Percentiles rank a stretch among this genome's conserved stretches.
Conservation (phyloP, 2,329 filamentous ascomycete species). For the Aspergillus sp. region DNA sequence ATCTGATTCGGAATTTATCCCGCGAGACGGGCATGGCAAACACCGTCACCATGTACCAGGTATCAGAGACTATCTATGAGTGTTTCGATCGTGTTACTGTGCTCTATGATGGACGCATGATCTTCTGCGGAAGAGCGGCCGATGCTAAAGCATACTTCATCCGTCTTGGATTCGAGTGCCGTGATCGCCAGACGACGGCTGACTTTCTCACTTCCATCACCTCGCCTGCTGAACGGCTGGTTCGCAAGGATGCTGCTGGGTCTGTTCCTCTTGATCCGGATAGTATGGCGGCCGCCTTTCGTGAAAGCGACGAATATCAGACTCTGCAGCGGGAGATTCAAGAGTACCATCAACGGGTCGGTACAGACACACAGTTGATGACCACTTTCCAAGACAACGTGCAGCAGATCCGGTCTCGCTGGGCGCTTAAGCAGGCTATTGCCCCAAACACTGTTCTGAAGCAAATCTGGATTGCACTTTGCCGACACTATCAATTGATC, state of each 20-base stretch:
- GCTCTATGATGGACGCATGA: neutral
- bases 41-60: neutral
- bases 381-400: neutral
- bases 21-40: neutral
- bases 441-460: neutral
- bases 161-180: conserved; percentile 3
- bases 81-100: neutral
- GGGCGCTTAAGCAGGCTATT: neutral
- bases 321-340: neutral
- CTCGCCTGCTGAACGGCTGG: neutral
- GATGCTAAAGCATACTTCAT: conserved; percentile 3
- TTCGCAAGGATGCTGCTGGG: neutral
- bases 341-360: neutral
- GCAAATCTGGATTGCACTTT: neutral
- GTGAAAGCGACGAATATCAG: neutral
- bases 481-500: neutral
- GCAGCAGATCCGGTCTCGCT: neutral
- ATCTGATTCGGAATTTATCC: neutral
- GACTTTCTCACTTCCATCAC: conserved; percentile 3
- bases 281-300: neutral
- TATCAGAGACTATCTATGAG: conserved; percentile 1
- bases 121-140: neutral
- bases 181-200: conserved; percentile 1
- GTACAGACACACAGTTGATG: neutral
- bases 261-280: neutral